These are phyloP conservation scores for Adansonia gregorii DNA, from an alignment of 441 rosid species.

Conservation along the genomic window DNA sequence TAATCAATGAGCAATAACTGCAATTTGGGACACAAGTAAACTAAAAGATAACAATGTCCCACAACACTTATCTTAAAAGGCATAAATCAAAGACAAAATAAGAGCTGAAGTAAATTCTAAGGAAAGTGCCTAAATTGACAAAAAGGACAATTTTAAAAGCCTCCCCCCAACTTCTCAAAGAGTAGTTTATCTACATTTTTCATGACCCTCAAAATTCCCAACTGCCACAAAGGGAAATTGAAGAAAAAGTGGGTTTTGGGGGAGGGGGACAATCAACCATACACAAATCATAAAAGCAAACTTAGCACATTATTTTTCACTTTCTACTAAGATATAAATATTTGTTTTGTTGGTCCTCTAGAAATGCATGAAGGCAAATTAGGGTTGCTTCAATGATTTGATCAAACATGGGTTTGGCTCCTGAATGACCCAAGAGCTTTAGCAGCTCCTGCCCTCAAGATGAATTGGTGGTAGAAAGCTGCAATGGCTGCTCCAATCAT, in stretches of 20 bases:
- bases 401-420: constrained; percentile 61
- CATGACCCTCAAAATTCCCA: constrained; percentile 8
- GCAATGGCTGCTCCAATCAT: constrained; percentile 86
- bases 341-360: not conserved
- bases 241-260: not conserved
- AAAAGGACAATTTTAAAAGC: not conserved
- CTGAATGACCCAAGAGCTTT: constrained; percentile 91
- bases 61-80: not conserved
- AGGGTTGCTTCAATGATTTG: not conserved
- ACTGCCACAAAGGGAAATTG: not conserved
- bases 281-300: constrained; percentile 25
- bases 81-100: constrained; percentile 12
- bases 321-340: not conserved
- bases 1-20: not conserved
- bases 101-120: constrained; percentile 18
- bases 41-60: not conserved
- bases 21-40: not conserved
- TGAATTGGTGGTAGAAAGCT: constrained; percentile 84
- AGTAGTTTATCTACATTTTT: constrained; percentile 40
- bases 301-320: constrained; percentile 21
- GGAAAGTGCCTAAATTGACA: constrained; percentile 24
- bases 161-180: constrained; percentile 19
- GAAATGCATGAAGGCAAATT: not conserved
- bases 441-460: constrained; percentile 74
- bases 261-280: constrained; percentile 27